Percentiles rank a stretch among this genome's conserved stretches.
Conservation (phyloP, 2,329 filamentous ascomycete genomes). For the Penicillium sp. region DNA sequence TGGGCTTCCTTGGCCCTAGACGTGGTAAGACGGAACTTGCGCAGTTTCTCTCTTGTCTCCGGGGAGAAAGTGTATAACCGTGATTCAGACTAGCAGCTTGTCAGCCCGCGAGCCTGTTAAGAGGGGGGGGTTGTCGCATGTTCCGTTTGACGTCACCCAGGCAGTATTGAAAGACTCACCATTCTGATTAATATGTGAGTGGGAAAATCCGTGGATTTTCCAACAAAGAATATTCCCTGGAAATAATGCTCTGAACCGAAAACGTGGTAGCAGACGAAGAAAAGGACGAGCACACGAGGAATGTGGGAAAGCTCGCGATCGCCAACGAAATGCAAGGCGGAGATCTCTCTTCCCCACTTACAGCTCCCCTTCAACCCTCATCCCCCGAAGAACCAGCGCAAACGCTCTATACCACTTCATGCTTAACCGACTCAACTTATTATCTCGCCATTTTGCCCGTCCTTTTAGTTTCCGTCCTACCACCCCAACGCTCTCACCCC, state of each 20-base stretch:
- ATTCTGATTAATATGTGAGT: slow-evolving; percentile 1
- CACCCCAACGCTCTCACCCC: slow-evolving; percentile 40
- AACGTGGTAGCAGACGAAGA: not conserved
- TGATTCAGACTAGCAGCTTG: slow-evolving; percentile 66
- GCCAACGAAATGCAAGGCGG: slow-evolving; percentile 21
- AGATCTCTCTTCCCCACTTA: slow-evolving; percentile 17
- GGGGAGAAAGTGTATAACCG: slow-evolving; percentile 89
- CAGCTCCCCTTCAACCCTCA: not conserved
- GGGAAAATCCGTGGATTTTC: not conserved
- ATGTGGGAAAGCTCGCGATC: slow-evolving; percentile 5
- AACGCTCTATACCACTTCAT: slow-evolving; percentile 47
- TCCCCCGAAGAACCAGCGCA: slow-evolving; percentile 2
- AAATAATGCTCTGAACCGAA: not conserved
- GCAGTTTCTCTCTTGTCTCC: slow-evolving; percentile 83
- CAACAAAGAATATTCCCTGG: not conserved
- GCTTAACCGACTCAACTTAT: slow-evolving; percentile 72
- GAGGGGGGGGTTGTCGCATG: not conserved
- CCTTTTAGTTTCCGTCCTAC: slow-evolving; percentile 54
- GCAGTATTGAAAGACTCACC: slow-evolving; percentile 1
- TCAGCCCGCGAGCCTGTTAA: slow-evolving; percentile 3
- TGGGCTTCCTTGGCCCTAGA: slow-evolving; percentile 83
- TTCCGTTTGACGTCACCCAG: not conserved
- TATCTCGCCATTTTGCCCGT: slow-evolving; percentile 68
- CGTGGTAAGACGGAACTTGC: slow-evolving; percentile 90
- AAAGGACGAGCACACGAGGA: slow-evolving; percentile 1